Evolutionary conservation across 768 basidiomycete genomes (phyloP), one percentile per base, ranked within the genome.

Genomic region (Collybia sp.): DNA sequence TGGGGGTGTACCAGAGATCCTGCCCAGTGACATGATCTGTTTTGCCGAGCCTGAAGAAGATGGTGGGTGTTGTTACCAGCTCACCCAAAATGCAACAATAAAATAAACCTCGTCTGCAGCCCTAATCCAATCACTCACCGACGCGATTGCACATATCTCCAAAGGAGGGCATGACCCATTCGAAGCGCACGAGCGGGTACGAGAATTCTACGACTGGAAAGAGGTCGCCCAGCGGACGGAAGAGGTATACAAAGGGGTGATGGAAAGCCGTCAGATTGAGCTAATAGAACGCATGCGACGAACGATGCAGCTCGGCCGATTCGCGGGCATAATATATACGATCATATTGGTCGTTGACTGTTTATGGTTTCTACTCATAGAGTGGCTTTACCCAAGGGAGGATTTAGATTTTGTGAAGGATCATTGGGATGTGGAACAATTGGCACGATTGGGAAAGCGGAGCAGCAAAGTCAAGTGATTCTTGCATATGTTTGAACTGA

Each of bases 41-140:
- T 96, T 98, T 58, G 92, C 94, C 0, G 80, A 83, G 45, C 93
- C 95, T 0, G 89, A 97, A 35, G 93, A 91, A 64, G 92, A 96
- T 53, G 95, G 95, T 93, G 43, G 30, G 79, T 31, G 30, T 17
- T 30, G 35, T 11, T 10, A 40, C 25, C 31, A 4, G 25, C 8
- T 25, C 25, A 4, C 8, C 8, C 25, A 25, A 25, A 4, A 8
- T 25, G 4, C 25, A 25, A 25, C 3, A 25, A 8, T 25, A 25
- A 25, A 3, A 25, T 25, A 4, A 25, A 25, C 25, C 8, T 25
- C 25, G 25, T 25, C 25, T 25, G 25, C 25, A 25, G 25, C 25
- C 25, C 25, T 39, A 35, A 76, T 95, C 40, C 76, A 83, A 4
- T 92, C 93, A 0, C 77, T 96, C 46, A 79, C 84, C 0, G 78